These are phyloP conservation scores for Stephania yunnanensis DNA, from an alignment of 164 flowering plant species.

Conservation along the genomic window DNA sequence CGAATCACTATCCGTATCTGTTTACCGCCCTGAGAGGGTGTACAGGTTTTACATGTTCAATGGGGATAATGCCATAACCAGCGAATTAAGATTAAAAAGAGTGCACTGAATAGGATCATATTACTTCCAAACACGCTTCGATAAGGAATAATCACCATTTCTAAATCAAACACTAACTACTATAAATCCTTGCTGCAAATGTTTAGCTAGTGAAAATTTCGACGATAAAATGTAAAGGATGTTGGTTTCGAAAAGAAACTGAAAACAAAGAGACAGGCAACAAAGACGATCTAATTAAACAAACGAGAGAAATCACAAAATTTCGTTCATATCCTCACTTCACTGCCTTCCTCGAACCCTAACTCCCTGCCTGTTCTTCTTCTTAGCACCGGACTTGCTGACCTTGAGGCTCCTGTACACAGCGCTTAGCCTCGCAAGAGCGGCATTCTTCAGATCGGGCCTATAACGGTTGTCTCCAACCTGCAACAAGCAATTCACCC, in stretches of 20 bases:
- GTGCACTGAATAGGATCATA: too few species aligned
- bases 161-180: too few species aligned
- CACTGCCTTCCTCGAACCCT: conserved; percentile 39
- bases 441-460: conserved; percentile 77
- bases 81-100: too few species aligned
- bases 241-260: not conserved
- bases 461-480: conserved; percentile 77
- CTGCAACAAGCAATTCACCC: conserved; percentile 23
- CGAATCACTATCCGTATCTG: too few species aligned
- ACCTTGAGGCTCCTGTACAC: conserved; percentile 80
- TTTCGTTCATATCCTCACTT: conserved; percentile 8
- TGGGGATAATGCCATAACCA: too few species aligned
- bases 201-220: too few species aligned
- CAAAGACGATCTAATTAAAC: not conserved
- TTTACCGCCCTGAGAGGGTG: too few species aligned
- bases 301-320: not conserved
- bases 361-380: conserved; percentile 69
- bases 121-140: too few species aligned
- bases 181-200: too few species aligned
- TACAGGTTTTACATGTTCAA: too few species aligned
- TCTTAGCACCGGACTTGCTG: conserved; percentile 81
- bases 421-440: conserved; percentile 78
- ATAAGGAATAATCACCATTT: too few species aligned
- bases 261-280: not conserved
- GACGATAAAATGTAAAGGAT: too few species aligned